Conservation (phyloP, 2,329 filamentous ascomycete species). For the Cryphonectria parasitica region DNA sequence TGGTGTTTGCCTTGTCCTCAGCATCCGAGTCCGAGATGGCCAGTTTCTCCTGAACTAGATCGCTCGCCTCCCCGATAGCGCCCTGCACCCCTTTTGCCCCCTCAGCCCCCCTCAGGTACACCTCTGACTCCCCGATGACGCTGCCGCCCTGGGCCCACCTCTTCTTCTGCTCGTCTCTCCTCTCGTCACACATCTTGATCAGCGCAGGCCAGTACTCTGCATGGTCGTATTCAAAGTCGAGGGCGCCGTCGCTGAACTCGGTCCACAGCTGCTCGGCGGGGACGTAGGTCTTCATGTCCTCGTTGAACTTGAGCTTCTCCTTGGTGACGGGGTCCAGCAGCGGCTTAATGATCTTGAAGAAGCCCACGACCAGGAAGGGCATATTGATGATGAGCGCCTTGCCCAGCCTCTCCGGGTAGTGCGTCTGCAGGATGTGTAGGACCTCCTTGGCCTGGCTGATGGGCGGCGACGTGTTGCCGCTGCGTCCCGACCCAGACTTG, state of each 20-base stretch:
- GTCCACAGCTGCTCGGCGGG: conserved; percentile 82
- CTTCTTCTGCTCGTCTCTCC: conserved; percentile 62
- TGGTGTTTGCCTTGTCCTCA: not conserved
- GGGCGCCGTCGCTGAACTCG: conserved; percentile 68
- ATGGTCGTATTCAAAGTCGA: conserved; percentile 93
- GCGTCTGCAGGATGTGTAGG: conserved; percentile 88
- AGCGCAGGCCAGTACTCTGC: conserved; percentile 86
- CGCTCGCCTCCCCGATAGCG: conserved; percentile 20
- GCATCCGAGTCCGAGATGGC: conserved; percentile 17
- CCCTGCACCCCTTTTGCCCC: conserved; percentile 17
- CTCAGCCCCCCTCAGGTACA: conserved; percentile 72
- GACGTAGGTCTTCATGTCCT: conserved; percentile 82
- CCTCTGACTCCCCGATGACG: conserved; percentile 82
- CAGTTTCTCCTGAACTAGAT: conserved; percentile 23
- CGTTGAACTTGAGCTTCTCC: conserved; percentile 97
- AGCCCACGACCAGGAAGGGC: conserved; percentile 87
- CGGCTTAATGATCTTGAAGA: conserved; percentile 94
- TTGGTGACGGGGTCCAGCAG: conserved; percentile 96
- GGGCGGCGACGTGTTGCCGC: conserved; percentile 72
- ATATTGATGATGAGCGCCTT: conserved; percentile 85
- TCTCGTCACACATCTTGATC: conserved; percentile 69
- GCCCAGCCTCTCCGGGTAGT: conserved; percentile 92
- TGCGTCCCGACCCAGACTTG: conserved; percentile 74
- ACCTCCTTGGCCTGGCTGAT: conserved; percentile 79
- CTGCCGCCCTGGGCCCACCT: conserved; percentile 83